Conservation (phyloP, 352 stramenopile species). For the Phytophthora nicotianae region DNA sequence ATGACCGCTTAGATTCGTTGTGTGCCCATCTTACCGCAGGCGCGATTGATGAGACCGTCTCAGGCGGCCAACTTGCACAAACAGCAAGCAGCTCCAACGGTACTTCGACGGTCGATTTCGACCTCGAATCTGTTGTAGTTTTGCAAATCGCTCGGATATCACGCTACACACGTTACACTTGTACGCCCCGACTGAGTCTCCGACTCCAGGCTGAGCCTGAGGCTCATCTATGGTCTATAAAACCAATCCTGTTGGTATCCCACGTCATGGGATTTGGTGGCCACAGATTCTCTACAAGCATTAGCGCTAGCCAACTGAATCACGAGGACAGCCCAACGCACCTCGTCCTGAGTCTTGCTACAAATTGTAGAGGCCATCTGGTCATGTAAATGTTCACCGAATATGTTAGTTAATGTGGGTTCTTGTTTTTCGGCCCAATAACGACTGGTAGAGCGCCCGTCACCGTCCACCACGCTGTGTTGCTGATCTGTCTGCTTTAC, state of each 20-base stretch:
- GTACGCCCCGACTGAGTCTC: neutral
- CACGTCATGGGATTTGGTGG: slow-evolving; percentile 20
- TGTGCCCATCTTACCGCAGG: no score
- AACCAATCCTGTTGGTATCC: slow-evolving; percentile 11
- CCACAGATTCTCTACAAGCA: slow-evolving; percentile 21
- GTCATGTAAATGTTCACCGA: slow-evolving; percentile 8
- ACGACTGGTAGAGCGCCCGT: slow-evolving; percentile 6
- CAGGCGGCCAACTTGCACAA: neutral
- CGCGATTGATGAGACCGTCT: slow-evolving; percentile 17
- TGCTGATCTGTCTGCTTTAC: slow-evolving; percentile 22
- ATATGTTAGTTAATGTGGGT: slow-evolving; percentile 14
- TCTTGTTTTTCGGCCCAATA: neutral
- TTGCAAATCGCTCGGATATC: neutral
- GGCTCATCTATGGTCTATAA: slow-evolving; percentile 20
- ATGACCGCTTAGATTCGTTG: neutral
- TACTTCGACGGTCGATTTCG: slow-evolving; percentile 14
- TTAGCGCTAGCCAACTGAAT: slow-evolving; percentile 30
- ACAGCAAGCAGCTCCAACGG: neutral
- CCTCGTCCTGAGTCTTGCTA: neutral
- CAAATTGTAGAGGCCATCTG: slow-evolving; percentile 15
- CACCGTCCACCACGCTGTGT: neutral
- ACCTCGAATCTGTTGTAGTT: slow-evolving; percentile 19
- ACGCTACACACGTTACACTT: slow-evolving; percentile 16
- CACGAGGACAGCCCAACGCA: slow-evolving; percentile 7
- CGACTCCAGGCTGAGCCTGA: no score